Evolutionary conservation across 192 early-diverging fungal genomes (phyloP).

Genomic region (Backusella liffmaniae): DNA sequence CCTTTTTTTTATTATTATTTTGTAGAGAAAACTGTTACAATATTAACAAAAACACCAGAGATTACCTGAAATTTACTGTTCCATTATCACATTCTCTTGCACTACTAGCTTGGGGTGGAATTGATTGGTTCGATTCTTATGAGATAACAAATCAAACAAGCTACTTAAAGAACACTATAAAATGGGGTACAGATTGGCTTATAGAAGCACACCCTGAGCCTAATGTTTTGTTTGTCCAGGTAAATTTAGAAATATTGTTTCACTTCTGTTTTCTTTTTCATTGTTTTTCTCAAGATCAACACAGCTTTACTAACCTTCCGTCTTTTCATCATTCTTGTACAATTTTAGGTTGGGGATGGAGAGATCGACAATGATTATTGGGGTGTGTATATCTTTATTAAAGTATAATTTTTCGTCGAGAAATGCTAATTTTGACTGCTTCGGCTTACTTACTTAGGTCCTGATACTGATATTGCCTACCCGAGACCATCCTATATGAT

Average conservation of each 20-base stretch:
- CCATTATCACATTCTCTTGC: conserved; percentile 46
- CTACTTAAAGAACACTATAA: conserved; percentile 43
- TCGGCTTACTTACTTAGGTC: neutral
- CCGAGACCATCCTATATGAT: conserved; percentile 44
- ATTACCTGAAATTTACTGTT: conserved; percentile 54
- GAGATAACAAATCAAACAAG: conserved; percentile 37
- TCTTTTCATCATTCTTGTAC: neutral
- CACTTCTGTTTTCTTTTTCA: neutral
- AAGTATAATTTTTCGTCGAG: neutral
- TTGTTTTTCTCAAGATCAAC: neutral
- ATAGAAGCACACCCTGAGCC: conserved; percentile 48
- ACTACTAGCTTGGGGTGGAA: conserved; percentile 45
- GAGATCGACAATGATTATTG: conserved; percentile 48
- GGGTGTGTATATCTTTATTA: conserved; percentile 22
- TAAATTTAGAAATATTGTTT: conserved; percentile 1
- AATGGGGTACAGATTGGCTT: conserved; percentile 55
- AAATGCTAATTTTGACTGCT: neutral
- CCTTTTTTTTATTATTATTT: neutral
- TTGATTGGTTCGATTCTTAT: conserved; percentile 51
- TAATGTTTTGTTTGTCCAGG: conserved; percentile 46
- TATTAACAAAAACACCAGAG: neutral
- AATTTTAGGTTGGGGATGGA: conserved; percentile 30
- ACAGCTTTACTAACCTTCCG: neutral
- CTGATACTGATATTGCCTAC: conserved; percentile 29
- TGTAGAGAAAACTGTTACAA: neutral